These are phyloP conservation scores for Salix caprea DNA, from an alignment of 345 rosid genomes.

Conservation along the genomic window DNA sequence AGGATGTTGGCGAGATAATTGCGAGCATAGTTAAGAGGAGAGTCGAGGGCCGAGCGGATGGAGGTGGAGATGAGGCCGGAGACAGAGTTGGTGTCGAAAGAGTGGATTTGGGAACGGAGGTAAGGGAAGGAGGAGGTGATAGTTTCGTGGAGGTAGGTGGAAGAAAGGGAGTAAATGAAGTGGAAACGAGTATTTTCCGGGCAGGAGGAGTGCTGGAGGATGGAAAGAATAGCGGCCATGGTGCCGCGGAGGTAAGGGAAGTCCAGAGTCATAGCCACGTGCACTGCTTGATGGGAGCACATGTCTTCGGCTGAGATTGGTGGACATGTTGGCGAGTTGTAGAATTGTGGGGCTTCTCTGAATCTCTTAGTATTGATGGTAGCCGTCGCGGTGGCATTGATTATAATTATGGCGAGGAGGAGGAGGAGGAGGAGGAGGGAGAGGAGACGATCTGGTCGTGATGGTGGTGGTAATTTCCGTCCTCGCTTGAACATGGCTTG, in stretches of 20 bases:
- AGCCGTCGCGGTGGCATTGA: not conserved
- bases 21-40: slow-evolving; percentile 43
- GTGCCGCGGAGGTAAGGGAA: slow-evolving; percentile 37
- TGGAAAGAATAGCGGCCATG: slow-evolving; percentile 30
- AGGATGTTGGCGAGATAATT: slow-evolving; percentile 35
- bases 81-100: slow-evolving; percentile 25
- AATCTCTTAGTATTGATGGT: not conserved
- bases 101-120: slow-evolving; percentile 29
- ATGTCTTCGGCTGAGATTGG: slow-evolving; percentile 6
- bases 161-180: slow-evolving; percentile 27
- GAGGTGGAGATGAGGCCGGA: slow-evolving; percentile 40
- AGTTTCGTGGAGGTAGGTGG: slow-evolving; percentile 23
- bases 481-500: slow-evolving; percentile 1
- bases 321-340: slow-evolving; percentile 21
- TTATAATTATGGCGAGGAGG: not conserved
- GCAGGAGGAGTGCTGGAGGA: slow-evolving; percentile 43
- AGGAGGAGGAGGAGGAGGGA: not conserved
- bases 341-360: slow-evolving; percentile 33
- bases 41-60: slow-evolving; percentile 38
- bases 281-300: slow-evolving; percentile 23
- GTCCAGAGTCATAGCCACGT: slow-evolving; percentile 39
- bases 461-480: not conserved
- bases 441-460: not conserved
- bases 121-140: slow-evolving; percentile 39
- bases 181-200: slow-evolving; percentile 39